Percentiles rank a stretch among this genome's conserved stretches.
phyloP scores from a whole-genome alignment of 805 yeast genomes.

The Yamadazyma paraphyllophila region DNA sequence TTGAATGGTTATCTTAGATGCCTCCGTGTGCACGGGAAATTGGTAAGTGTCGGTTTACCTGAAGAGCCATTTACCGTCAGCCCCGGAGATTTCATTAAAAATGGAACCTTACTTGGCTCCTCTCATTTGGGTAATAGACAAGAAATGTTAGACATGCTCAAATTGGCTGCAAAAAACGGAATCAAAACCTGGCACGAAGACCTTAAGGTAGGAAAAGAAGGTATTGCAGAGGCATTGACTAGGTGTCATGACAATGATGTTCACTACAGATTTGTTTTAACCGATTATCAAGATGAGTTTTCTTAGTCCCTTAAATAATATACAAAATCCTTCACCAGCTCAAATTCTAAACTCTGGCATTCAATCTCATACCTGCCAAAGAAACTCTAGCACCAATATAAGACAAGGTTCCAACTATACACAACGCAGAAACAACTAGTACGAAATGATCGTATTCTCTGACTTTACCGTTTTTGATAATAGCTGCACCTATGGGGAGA shows the following conservation, averaged over 20 bases:
- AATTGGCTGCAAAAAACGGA: conserved; percentile 35
- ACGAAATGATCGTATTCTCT: conserved; percentile 29
- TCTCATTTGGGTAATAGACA: conserved; percentile 35
- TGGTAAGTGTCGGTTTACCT: conserved; percentile 29
- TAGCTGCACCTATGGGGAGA: conserved; percentile 27
- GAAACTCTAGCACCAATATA: conserved; percentile 22
- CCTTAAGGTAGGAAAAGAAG: conserved; percentile 33
- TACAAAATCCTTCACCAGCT: conserved; percentile 3
- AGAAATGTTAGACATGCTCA: conserved; percentile 37
- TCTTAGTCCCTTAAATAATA: neutral
- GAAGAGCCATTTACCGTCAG: conserved; percentile 19
- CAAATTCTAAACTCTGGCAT: conserved; percentile 18
- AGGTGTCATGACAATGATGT: conserved; percentile 35
- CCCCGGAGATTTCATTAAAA: conserved; percentile 26
- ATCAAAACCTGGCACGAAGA: conserved; percentile 37
- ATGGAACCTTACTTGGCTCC: conserved; percentile 29
- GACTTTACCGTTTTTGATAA: conserved; percentile 24
- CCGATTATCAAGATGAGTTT: conserved; percentile 46
- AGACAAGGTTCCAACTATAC: conserved; percentile 26
- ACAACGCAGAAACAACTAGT: conserved; percentile 27
- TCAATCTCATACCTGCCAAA: conserved; percentile 20
- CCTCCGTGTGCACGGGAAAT: conserved; percentile 26
- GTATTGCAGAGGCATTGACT: conserved; percentile 33
- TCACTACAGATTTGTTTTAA: conserved; percentile 56
- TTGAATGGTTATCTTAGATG: conserved; percentile 46